Percentiles rank a stretch among this genome's conserved stretches.
phyloP scores from a whole-genome alignment of 1,139 yeast genomes.

The Taiozyma sp. region DNA sequence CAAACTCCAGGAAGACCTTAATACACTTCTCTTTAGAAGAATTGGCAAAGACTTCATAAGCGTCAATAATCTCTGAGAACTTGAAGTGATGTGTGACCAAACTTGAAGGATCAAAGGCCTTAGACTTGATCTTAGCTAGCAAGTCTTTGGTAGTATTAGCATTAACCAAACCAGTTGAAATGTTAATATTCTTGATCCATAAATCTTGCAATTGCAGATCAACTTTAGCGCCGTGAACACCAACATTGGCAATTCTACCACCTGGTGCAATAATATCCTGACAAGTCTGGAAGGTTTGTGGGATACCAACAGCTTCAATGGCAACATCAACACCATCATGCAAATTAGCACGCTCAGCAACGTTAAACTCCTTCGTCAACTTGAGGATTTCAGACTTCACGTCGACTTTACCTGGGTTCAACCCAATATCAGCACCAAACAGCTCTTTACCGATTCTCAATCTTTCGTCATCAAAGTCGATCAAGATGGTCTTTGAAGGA shows the following conservation, averaged over 20 bases:
- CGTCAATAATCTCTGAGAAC: constrained; percentile 48
- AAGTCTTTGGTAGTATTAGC: constrained; percentile 34
- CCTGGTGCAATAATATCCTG: constrained; percentile 40
- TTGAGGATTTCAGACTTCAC: constrained; percentile 26
- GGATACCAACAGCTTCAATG: constrained; percentile 43
- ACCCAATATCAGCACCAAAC: constrained; percentile 36
- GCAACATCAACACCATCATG: constrained; percentile 43
- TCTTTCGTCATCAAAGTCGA: constrained; percentile 39
- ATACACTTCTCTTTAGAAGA: constrained; percentile 40
- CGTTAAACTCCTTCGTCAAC: constrained; percentile 21
- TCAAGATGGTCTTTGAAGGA: constrained; percentile 35
- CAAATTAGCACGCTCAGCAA: constrained; percentile 21
- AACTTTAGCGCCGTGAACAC: constrained; percentile 40
- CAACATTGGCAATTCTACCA: constrained; percentile 42
- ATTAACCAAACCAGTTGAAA: constrained; percentile 40
- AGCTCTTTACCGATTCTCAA: constrained; percentile 33
- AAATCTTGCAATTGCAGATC: constrained; percentile 37
- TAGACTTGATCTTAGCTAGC: constrained; percentile 28
- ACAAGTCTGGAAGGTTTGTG: constrained; percentile 40
- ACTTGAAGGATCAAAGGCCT: constrained; percentile 33
- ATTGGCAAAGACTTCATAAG: constrained; percentile 34
- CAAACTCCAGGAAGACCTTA: constrained; percentile 29
- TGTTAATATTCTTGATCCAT: constrained; percentile 40
- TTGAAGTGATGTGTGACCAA: constrained; percentile 60
- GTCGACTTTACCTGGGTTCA: constrained; percentile 32